These are phyloP conservation scores for Xylaria sp. DNA, from an alignment of 2,329 filamentous ascomycete species.

Conservation along the genomic window DNA sequence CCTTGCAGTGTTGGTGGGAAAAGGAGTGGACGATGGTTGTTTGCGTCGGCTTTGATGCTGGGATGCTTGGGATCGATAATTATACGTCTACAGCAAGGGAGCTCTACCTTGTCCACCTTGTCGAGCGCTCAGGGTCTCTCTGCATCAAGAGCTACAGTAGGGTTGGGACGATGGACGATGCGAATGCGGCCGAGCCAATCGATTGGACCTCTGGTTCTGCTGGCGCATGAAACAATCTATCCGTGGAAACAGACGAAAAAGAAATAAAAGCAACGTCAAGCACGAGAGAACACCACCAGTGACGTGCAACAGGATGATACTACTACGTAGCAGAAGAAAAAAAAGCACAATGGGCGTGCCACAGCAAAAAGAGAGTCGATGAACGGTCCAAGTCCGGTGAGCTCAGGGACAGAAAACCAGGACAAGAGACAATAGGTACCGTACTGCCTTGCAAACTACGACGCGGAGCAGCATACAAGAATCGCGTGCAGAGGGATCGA, in stretches of 20 bases:
- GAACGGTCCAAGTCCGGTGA: conserved; percentile 23
- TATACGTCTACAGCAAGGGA: conserved; percentile 15
- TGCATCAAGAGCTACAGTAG: conserved; percentile 31
- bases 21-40: conserved; percentile 24
- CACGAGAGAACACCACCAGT: conserved; percentile 27
- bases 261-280: conserved; percentile 19
- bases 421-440: not conserved
- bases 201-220: conserved; percentile 31
- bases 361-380: conserved; percentile 19
- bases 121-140: conserved; percentile 29
- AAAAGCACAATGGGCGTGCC: conserved; percentile 19
- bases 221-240: conserved; percentile 32
- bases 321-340: no score
- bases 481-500: conserved; percentile 25
- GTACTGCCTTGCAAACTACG: conserved; percentile 7
- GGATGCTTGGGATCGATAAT: conserved; percentile 25
- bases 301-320: conserved; percentile 25
- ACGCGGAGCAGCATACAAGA: conserved; percentile 21
- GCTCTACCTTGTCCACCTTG: conserved; percentile 15
- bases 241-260: conserved; percentile 19
- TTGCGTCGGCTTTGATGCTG: not conserved
- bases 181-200: conserved; percentile 23
- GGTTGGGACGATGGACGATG: conserved; percentile 26
- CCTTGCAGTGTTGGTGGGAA: conserved; percentile 23
- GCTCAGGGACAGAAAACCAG: conserved; percentile 23